Evolutionary conservation across 2,329 filamentous ascomycete genomes (phyloP).

Genomic region (Xylariaceae sp.): DNA sequence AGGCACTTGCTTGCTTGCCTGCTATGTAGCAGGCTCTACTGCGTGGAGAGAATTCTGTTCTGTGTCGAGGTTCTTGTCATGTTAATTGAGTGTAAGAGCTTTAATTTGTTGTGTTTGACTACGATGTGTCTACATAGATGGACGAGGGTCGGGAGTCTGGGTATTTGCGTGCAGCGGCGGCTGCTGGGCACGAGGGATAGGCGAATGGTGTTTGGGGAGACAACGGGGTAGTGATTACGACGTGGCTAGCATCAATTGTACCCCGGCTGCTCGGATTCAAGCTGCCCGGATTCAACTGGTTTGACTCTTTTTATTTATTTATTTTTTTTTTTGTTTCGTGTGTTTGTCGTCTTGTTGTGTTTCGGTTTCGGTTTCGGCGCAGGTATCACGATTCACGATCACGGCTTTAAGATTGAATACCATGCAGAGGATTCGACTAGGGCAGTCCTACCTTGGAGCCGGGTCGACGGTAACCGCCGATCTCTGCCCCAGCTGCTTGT

Average conservation of each 20-base stretch:
- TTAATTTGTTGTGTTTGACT: too few relatives aligned
- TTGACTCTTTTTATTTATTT: background rate
- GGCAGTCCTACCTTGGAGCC: too few relatives aligned
- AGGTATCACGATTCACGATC: too few relatives aligned
- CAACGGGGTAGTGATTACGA: background rate
- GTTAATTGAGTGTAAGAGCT: too few relatives aligned
- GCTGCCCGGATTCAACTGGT: background rate
- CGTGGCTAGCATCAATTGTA: background rate
- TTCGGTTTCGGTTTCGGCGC: too few relatives aligned
- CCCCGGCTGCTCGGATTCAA: background rate
- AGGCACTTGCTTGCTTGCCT: too few relatives aligned
- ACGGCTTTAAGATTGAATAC: too few relatives aligned
- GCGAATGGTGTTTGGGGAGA: slow-evolving; percentile 8
- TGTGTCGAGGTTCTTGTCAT: background rate
- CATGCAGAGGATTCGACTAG: too few relatives aligned
- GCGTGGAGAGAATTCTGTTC: background rate
- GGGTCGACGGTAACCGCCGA: too few relatives aligned
- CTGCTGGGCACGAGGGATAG: background rate
- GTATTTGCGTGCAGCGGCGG: background rate
- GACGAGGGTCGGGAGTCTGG: background rate
- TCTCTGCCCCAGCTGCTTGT: too few relatives aligned
- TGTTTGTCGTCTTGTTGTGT: too few relatives aligned
- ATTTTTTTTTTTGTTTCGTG: background rate
- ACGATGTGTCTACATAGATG: background rate
- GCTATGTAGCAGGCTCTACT: background rate